Percentiles rank a stretch among this genome's conserved stretches.
These are phyloP conservation scores for Puccinia polysora DNA, from an alignment of 1,284 basidiomycete genomes.

Conservation along the genomic window DNA sequence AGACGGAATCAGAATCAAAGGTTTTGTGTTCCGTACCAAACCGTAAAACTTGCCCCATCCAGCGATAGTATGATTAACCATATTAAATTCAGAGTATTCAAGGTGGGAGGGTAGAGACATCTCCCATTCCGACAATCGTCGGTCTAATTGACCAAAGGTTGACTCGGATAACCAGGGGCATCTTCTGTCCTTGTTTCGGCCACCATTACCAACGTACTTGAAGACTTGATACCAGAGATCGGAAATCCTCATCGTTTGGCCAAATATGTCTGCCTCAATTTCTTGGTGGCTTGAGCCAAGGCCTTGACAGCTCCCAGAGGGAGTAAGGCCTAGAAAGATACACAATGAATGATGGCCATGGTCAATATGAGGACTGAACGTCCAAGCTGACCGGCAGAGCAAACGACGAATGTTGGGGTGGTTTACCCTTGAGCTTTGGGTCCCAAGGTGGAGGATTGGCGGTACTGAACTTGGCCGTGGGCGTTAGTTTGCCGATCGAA, in stretches of 20 bases:
- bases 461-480: background rate
- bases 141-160: constrained; percentile 46
- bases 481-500: constrained; percentile 19
- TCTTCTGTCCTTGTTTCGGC: constrained; percentile 46
- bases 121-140: constrained; percentile 44
- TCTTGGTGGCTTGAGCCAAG: no score
- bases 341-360: no score
- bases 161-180: constrained; percentile 46
- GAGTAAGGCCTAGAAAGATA: no score
- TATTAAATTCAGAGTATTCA: constrained; percentile 45
- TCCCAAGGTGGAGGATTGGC: background rate
- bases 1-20: constrained; percentile 41
- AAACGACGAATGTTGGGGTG: background rate
- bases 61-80: constrained; percentile 46
- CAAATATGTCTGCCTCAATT: constrained; percentile 3
- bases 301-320: no score
- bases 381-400: no score
- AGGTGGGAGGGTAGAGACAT: constrained; percentile 42
- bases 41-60: constrained; percentile 41
- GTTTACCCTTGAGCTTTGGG: background rate
- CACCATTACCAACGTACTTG: constrained; percentile 46
- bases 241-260: constrained; percentile 46
- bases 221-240: constrained; percentile 47
- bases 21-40: background rate
- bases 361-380: no score